phyloP scores from a whole-genome alignment of 2,329 filamentous ascomycete genomes.

The Cladosporium cucumerinum region DNA sequence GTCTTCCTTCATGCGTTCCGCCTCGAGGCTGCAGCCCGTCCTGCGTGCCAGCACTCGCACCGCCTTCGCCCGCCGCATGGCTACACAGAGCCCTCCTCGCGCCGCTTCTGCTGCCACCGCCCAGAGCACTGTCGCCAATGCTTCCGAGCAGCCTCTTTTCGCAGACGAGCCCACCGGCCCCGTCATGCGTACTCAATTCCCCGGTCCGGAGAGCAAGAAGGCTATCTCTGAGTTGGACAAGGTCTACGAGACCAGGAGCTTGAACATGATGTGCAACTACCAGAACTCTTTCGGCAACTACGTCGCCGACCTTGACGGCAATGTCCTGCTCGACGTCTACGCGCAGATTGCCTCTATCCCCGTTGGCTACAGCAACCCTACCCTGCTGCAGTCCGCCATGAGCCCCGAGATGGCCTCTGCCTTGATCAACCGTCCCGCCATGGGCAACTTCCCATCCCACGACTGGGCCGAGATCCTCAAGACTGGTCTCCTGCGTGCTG shows the following conservation, averaged over 20 bases:
- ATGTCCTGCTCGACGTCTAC: conserved; percentile 73
- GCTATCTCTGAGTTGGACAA: conserved; percentile 67
- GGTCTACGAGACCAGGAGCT: conserved; percentile 80
- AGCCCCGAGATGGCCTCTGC: conserved; percentile 75
- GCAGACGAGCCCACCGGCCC: conserved; percentile 58
- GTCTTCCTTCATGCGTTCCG: conserved; percentile 33
- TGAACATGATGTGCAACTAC: conserved; percentile 81
- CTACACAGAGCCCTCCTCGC: conserved; percentile 32
- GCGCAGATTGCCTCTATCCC: conserved; percentile 92
- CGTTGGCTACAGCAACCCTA: conserved; percentile 86
- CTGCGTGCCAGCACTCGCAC: conserved; percentile 22
- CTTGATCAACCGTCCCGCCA: conserved; percentile 82
- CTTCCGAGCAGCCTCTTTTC: conserved; percentile 38
- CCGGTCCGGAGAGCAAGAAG: conserved; percentile 70
- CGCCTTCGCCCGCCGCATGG: conserved; percentile 22
- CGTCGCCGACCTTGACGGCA: conserved; percentile 68
- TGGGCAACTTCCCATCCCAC: conserved; percentile 84
- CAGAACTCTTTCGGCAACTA: conserved; percentile 76
- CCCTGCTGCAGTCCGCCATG: conserved; percentile 65
- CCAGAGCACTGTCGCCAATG: conserved; percentile 24
- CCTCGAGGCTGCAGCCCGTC: conserved; percentile 32
- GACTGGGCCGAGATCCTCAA: conserved; percentile 80
- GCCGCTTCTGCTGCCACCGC: conserved; percentile 26
- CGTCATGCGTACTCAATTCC: conserved; percentile 58
- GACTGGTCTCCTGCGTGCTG: conserved; percentile 75